phyloP scores from a whole-genome alignment of 345 rosid species.

The Dipteronia dyeriana region DNA sequence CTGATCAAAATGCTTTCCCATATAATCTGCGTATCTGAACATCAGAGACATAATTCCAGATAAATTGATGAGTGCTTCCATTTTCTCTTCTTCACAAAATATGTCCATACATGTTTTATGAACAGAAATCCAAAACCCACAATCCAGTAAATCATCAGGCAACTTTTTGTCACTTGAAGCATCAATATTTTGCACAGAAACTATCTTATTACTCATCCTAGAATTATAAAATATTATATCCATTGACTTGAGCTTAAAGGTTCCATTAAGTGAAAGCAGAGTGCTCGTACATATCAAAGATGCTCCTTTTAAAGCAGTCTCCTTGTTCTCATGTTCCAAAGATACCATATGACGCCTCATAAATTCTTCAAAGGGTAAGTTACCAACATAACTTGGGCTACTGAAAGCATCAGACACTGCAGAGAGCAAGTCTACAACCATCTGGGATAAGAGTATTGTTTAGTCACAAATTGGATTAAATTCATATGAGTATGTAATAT shows the following conservation, averaged over 20 bases:
- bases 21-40: conserved; percentile 47
- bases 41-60: conserved; percentile 49
- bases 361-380: conserved; percentile 41
- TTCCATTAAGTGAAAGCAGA: conserved; percentile 41
- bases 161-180: conserved; percentile 31
- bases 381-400: conserved; percentile 34
- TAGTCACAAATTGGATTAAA: conserved; percentile 16
- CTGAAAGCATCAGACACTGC: conserved; percentile 42
- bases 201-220: conserved; percentile 35
- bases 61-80: conserved; percentile 43
- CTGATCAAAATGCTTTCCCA: conserved; percentile 47
- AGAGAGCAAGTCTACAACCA: conserved; percentile 51
- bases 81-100: conserved; percentile 53
- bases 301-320: conserved; percentile 31
- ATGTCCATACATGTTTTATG: conserved; percentile 43
- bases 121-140: conserved; percentile 63
- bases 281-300: conserved; percentile 33
- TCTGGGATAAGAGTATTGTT: conserved; percentile 51
- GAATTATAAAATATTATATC: conserved; percentile 65
- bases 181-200: conserved; percentile 34
- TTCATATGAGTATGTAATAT: background rate
- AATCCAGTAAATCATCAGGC: conserved; percentile 38
- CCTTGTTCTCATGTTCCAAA: conserved; percentile 40
- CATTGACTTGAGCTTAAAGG: conserved; percentile 52
- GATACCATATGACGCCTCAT: conserved; percentile 35